Conservation (phyloP, 768 basidiomycete genomes). For the Lactifluus subvellereus region DNA sequence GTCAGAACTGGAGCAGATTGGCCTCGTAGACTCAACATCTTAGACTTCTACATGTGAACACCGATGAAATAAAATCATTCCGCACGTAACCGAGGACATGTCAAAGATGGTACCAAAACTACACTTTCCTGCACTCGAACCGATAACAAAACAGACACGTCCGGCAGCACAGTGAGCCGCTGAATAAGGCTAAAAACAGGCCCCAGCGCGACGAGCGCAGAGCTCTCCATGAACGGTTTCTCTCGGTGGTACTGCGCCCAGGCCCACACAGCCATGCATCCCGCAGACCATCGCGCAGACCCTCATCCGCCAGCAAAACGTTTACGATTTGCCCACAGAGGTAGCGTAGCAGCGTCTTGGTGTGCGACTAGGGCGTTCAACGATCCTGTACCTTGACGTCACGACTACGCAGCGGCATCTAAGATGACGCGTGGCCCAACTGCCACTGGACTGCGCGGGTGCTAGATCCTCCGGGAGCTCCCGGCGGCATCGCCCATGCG, state of each 20-base stretch:
- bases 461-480: conserved; percentile 49
- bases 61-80: no score
- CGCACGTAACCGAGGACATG: no score
- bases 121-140: no score
- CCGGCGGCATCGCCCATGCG: conserved; percentile 62
- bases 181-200: neutral
- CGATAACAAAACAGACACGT: neutral
- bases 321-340: conserved; percentile 35
- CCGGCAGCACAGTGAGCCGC: neutral
- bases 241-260: conserved; percentile 32
- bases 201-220: neutral
- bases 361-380: conserved; percentile 59
- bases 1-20: no score
- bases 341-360: conserved; percentile 45
- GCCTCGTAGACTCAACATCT: no score
- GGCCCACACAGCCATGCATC: conserved; percentile 62
- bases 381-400: conserved; percentile 62
- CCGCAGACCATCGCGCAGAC: conserved; percentile 37
- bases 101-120: no score
- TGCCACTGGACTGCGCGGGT: conserved; percentile 34
- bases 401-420: conserved; percentile 40
- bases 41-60: no score
- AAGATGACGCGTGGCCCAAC: conserved; percentile 55
- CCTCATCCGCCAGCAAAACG: neutral
- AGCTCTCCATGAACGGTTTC: neutral